Evolutionary conservation across 768 basidiomycete genomes (phyloP).

Genomic region (Gymnopilus junonius): DNA sequence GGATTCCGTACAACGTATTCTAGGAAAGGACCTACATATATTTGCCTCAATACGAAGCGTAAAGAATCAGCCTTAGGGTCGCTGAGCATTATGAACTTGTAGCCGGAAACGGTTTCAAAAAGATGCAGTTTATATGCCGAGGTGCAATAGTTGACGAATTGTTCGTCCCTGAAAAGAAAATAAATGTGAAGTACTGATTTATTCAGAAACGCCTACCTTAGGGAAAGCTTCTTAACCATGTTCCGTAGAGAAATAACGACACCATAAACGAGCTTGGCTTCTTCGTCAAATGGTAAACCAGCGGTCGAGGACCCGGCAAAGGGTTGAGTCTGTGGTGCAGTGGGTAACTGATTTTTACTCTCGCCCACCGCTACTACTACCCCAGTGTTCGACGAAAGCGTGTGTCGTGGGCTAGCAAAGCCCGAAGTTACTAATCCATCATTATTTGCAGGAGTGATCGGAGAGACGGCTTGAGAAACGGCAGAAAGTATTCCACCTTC

Average conservation of each 20-base stretch:
- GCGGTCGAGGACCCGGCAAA: constrained; percentile 46
- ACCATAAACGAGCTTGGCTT: constrained; percentile 96
- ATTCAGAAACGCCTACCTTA: constrained; percentile 56
- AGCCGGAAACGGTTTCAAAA: constrained; percentile 89
- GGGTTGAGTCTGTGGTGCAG: constrained; percentile 41
- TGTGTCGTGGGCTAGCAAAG: constrained; percentile 66
- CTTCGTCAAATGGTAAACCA: constrained; percentile 92
- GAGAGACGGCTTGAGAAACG: constrained; percentile 70
- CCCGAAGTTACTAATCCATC: constrained; percentile 39
- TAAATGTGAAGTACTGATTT: neutral
- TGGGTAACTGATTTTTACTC: constrained; percentile 33
- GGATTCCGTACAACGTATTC: constrained; percentile 96
- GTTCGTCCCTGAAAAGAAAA: constrained; percentile 70
- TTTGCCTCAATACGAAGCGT: constrained; percentile 80
- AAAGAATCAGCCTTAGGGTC: constrained; percentile 86
- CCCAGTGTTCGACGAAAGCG: constrained; percentile 65
- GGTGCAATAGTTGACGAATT: constrained; percentile 89
- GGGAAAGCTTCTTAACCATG: constrained; percentile 94
- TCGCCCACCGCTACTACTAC: constrained; percentile 69
- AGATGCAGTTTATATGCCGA: constrained; percentile 93
- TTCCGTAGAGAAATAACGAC: constrained; percentile 89
- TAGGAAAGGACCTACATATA: constrained; percentile 92
- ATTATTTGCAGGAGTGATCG: constrained; percentile 35
- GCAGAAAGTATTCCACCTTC: constrained; percentile 78
- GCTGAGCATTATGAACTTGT: constrained; percentile 94